phyloP scores from a whole-genome alignment of 106 monocot genomes.

The Chionographis japonica region DNA sequence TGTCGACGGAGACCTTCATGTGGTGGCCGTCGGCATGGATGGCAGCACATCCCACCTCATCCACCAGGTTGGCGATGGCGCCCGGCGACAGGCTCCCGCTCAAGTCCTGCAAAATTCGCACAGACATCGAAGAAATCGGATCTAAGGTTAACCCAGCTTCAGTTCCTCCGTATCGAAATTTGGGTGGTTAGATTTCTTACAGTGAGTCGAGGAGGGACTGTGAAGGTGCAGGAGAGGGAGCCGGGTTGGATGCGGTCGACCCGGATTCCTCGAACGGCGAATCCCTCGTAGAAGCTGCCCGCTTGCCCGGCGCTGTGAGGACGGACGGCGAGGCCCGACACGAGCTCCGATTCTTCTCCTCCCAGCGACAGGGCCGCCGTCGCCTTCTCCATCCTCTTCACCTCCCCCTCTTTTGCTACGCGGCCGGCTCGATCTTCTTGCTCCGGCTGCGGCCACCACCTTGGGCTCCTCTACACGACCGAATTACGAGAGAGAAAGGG shows the following conservation, averaged over 20 bases:
- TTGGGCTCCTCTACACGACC: no score
- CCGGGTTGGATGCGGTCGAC: conserved; percentile 60
- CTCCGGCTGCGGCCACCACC: no score
- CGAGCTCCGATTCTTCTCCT: conserved; percentile 12
- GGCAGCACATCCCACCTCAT: conserved; percentile 56
- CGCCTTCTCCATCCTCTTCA: conserved; percentile 25
- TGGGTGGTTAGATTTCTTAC: conserved; percentile 16
- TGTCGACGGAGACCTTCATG: conserved; percentile 77
- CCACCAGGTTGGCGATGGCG: conserved; percentile 71
- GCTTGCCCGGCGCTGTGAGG: conserved; percentile 12
- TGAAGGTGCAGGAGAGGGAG: conserved; percentile 68
- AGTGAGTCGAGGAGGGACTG: conserved; percentile 71
- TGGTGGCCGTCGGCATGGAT: conserved; percentile 34
- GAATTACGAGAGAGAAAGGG: no score
- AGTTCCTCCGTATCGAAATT: no score
- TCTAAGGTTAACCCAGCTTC: no score
- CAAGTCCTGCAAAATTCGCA: conserved; percentile 28
- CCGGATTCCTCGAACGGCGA: conserved; percentile 57
- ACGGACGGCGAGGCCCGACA: conserved; percentile 22
- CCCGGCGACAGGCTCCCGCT: conserved; percentile 59
- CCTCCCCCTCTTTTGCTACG: background rate
- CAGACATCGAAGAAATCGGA: background rate
- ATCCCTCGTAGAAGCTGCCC: conserved; percentile 69
- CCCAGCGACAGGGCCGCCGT: conserved; percentile 23
- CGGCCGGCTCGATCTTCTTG: no score